phyloP scores from a whole-genome alignment of 805 yeast species.

The Starmerella sp. region DNA sequence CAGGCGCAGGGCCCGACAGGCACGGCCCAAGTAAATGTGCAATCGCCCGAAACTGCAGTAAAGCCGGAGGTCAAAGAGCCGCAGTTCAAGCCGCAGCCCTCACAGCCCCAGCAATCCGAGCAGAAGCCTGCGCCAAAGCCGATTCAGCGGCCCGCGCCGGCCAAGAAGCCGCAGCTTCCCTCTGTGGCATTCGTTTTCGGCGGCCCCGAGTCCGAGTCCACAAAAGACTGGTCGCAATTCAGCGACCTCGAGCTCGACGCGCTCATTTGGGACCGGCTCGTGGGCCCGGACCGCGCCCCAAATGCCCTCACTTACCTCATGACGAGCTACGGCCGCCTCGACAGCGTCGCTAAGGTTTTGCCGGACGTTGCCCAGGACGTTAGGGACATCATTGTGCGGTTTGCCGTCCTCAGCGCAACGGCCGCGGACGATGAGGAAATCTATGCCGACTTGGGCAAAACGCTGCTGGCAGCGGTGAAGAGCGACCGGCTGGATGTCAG shows the following conservation, averaged over 20 bases:
- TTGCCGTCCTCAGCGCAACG: constrained; percentile 19
- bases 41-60: neutral
- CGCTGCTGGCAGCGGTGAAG: constrained; percentile 3
- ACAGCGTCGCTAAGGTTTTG: neutral
- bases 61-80: neutral
- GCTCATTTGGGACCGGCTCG: neutral
- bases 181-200: constrained; percentile 4
- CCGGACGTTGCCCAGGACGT: constrained; percentile 7
- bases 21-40: neutral
- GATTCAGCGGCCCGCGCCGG: neutral
- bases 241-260: neutral
- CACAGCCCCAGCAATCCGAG: neutral
- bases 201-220: neutral
- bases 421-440: constrained; percentile 18
- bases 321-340: constrained; percentile 11
- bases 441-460: constrained; percentile 1
- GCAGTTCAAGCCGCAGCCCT: neutral
- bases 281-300: neutral
- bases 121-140: neutral
- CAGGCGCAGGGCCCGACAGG: neutral
- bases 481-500: neutral
- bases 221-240: neutral
- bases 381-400: constrained; percentile 8
- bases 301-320: constrained; percentile 11
- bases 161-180: neutral